Evolutionary conservation across 2,329 filamentous ascomycete species (phyloP).

Genomic region (Penicillium sclerotigenum): DNA sequence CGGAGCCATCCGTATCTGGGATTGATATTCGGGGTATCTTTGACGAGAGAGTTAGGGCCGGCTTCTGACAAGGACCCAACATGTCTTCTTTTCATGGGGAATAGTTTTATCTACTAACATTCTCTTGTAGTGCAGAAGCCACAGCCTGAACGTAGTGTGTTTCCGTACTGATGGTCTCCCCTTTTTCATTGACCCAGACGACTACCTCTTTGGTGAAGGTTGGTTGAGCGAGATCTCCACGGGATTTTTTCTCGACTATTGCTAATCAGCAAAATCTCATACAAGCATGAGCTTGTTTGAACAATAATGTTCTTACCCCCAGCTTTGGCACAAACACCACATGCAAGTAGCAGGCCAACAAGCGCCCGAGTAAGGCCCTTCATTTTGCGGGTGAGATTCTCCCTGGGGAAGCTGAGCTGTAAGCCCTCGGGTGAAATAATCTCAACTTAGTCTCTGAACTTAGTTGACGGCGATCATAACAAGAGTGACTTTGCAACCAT

Average conservation of each 20-base stretch:
- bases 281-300: background rate
- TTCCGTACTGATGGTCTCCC: conserved; percentile 47
- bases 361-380: conserved; percentile 13
- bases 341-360: conserved; percentile 13
- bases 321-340: conserved; percentile 20
- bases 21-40: background rate
- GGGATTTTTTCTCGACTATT: conserved; percentile 1
- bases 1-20: background rate
- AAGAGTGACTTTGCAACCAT: conserved; percentile 5
- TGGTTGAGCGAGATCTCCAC: conserved; percentile 34
- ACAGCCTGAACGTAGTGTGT: conserved; percentile 27
- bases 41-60: background rate
- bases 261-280: conserved; percentile 16
- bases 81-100: background rate
- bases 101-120: conserved; percentile 13
- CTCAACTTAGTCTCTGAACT: conserved; percentile 12
- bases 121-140: conserved; percentile 7
- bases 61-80: background rate
- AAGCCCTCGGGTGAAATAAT: background rate
- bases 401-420: background rate
- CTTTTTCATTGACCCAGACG: conserved; percentile 60
- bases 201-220: conserved; percentile 50
- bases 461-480: conserved; percentile 10
- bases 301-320: conserved; percentile 20
- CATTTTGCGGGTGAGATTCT: conserved; percentile 8